These are phyloP conservation scores for Hymenoscyphus infarciens DNA, from an alignment of 2,329 filamentous ascomycete species.

Conservation along the genomic window DNA sequence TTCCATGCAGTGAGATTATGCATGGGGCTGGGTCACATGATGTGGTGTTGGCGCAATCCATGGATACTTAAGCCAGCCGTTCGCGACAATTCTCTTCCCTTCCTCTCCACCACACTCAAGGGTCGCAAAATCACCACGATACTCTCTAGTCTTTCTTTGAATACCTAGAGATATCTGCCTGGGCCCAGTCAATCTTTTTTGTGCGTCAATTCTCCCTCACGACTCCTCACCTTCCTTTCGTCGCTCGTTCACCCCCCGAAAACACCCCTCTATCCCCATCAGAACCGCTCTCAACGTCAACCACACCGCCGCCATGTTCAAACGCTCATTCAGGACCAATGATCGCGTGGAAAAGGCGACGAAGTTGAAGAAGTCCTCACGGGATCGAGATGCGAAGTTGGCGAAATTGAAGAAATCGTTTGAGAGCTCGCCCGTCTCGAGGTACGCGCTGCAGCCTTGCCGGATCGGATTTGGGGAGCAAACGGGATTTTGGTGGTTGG, in stretches of 20 bases:
- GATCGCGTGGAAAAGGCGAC: constrained; percentile 86
- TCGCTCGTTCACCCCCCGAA: constrained; percentile 32
- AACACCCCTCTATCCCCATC: constrained; percentile 23
- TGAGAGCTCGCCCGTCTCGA: constrained; percentile 52
- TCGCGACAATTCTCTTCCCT: constrained; percentile 19
- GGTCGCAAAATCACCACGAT: constrained; percentile 36
- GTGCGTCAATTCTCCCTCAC: constrained; percentile 35
- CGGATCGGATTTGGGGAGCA: constrained; percentile 15
- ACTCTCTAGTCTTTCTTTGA: constrained; percentile 37
- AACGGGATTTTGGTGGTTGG: constrained; percentile 11
- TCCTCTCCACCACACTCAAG: constrained; percentile 36
- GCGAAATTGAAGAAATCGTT: constrained; percentile 84
- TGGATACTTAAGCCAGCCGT: background rate
- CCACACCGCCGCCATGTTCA: constrained; percentile 68
- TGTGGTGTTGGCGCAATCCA: no score
- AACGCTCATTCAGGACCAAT: constrained; percentile 80
- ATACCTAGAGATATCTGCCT: constrained; percentile 37
- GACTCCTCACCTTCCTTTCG: constrained; percentile 34
- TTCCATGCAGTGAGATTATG: background rate
- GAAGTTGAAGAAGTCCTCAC: constrained; percentile 75
- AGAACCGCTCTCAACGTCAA: constrained; percentile 23
- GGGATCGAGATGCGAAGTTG: constrained; percentile 70
- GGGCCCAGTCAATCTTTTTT: constrained; percentile 38
- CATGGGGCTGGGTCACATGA: background rate
- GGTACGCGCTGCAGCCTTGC: constrained; percentile 36